A percentile compares a stretch with the other conserved stretches of the same genome.
Evolutionary conservation across 768 basidiomycete genomes (phyloP).

Genomic region (Neoboletus subvelutipes): DNA sequence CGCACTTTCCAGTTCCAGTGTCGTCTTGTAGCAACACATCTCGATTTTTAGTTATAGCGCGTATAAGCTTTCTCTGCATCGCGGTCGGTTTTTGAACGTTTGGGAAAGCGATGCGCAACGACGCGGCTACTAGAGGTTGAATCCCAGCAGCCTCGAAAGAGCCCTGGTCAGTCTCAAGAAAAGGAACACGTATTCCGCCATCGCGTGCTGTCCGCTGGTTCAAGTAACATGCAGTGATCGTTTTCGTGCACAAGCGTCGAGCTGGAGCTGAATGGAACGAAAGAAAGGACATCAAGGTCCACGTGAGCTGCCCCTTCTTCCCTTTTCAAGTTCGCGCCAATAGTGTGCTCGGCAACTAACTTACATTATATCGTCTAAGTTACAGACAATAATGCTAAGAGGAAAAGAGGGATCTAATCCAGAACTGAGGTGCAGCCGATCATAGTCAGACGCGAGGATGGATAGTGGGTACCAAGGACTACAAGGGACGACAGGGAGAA

Average conservation of each 20-base stretch:
- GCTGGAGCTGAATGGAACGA: slow-evolving; percentile 1
- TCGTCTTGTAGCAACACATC: slow-evolving; percentile 67
- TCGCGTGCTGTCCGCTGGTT: slow-evolving; percentile 21
- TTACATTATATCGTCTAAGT: slow-evolving; percentile 12
- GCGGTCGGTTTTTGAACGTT: slow-evolving; percentile 55
- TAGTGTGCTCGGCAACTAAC: not conserved
- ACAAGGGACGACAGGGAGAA: slow-evolving; percentile 6
- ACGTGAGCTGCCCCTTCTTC: slow-evolving; percentile 11
- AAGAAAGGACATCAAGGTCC: slow-evolving; percentile 27
- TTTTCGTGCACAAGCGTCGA: slow-evolving; percentile 22
- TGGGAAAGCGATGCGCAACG: slow-evolving; percentile 61
- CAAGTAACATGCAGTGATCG: slow-evolving; percentile 26
- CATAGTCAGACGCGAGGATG: slow-evolving; percentile 27
- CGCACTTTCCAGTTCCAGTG: slow-evolving; percentile 82
- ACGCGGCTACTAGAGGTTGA: slow-evolving; percentile 44
- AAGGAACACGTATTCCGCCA: not conserved
- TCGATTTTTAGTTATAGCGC: slow-evolving; percentile 52
- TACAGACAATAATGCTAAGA: slow-evolving; percentile 11
- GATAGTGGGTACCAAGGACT: slow-evolving; percentile 17
- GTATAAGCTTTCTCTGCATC: slow-evolving; percentile 60
- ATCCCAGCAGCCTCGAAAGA: slow-evolving; percentile 57
- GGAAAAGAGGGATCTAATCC: slow-evolving; percentile 1
- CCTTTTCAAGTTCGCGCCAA: not conserved
- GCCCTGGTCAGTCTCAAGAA: slow-evolving; percentile 2
- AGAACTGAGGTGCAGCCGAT: slow-evolving; percentile 1